A percentile compares a stretch with the other conserved stretches of the same genome.
Conservation (phyloP, 116 monocot genomes). For the Phalaenopsis hybrid region DNA sequence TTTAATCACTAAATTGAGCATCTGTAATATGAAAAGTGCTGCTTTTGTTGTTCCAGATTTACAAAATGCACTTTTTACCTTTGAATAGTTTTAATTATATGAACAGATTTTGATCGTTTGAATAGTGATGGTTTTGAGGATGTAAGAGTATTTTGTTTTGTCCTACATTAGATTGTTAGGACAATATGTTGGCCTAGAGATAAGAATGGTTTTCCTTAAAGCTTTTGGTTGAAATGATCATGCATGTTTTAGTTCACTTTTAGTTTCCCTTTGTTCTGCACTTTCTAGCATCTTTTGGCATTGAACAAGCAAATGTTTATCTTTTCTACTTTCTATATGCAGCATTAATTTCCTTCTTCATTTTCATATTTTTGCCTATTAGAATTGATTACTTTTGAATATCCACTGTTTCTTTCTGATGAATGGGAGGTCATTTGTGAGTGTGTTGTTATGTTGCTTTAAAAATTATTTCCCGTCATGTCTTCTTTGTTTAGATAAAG, state of each 20-base stretch:
- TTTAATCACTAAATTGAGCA: background rate
- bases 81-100: background rate
- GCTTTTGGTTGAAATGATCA: too few relatives aligned
- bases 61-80: background rate
- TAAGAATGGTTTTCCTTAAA: too few relatives aligned
- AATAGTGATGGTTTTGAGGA: too few relatives aligned
- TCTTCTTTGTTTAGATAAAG: background rate
- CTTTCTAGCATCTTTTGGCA: background rate
- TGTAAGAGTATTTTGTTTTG: too few relatives aligned
- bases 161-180: too few relatives aligned
- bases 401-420: background rate
- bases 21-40: background rate
- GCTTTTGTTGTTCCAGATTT: background rate
- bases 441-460: too few relatives aligned
- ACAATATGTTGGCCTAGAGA: too few relatives aligned
- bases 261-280: too few relatives aligned
- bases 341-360: background rate
- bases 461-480: background rate
- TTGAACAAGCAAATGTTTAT: background rate
- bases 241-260: too few relatives aligned
- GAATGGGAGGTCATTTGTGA: too few relatives aligned
- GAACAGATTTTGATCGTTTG: background rate
- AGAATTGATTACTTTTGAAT: background rate
- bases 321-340: background rate
- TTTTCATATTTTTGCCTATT: background rate